phyloP scores from a whole-genome alignment of 192 early-diverging fungal genomes.

The Chytriomyces hyalinus region DNA sequence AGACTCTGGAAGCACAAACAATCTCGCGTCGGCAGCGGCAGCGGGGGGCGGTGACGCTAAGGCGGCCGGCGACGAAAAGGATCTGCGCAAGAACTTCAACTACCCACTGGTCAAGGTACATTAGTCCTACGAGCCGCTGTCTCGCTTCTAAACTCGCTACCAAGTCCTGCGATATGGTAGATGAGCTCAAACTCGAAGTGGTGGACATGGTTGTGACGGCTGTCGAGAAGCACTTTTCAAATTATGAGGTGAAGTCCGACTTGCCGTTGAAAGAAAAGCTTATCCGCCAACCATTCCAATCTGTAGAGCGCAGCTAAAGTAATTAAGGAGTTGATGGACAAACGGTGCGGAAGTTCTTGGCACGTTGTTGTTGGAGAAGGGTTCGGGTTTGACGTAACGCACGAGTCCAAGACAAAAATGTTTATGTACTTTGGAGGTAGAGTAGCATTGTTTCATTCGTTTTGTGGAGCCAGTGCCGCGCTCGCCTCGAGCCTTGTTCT shows the following conservation, averaged over 20 bases:
- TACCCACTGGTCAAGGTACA: constrained; percentile 63
- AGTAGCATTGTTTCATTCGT: constrained; percentile 7
- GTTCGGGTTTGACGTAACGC: constrained; percentile 67
- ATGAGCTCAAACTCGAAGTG: constrained; percentile 58
- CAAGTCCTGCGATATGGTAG: constrained; percentile 61
- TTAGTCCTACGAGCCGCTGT: constrained; percentile 4
- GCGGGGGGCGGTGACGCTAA: constrained; percentile 33
- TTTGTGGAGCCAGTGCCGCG: not conserved
- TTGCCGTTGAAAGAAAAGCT: not conserved
- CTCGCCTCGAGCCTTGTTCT: not conserved
- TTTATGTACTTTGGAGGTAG: constrained; percentile 68
- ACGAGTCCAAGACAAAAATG: constrained; percentile 60
- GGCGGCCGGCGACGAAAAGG: constrained; percentile 57
- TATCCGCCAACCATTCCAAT: not conserved
- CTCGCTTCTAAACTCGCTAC: not conserved
- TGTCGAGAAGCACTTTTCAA: constrained; percentile 63
- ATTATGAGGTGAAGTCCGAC: constrained; percentile 55
- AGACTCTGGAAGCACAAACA: constrained; percentile 53
- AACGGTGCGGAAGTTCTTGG: constrained; percentile 65
- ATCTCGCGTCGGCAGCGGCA: constrained; percentile 48
- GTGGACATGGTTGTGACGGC: constrained; percentile 68
- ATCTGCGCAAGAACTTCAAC: constrained; percentile 60
- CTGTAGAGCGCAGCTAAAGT: constrained; percentile 59
- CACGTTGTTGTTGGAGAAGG: constrained; percentile 70
- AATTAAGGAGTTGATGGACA: constrained; percentile 69